Base-by-base conservation (phyloP, 768 basidiomycete species). In the Pisolithus tinctorius region DNA sequence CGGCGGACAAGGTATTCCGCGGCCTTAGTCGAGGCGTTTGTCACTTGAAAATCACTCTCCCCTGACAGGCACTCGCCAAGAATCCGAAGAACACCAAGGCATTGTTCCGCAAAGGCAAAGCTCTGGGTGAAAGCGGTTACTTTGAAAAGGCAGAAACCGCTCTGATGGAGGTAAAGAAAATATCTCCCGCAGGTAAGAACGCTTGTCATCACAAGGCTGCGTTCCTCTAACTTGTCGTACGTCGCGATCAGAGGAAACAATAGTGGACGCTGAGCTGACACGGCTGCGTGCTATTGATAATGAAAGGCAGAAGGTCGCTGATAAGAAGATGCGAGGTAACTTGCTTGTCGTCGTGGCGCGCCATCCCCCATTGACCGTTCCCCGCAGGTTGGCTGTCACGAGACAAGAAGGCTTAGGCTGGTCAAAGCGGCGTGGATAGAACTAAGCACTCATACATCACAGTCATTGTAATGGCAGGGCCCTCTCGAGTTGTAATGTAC, bases 21-120 rank as follows among this genome's bases (percentile, higher is more conserved):
- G n/a, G n/a, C 41, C 25, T 45, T 26, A 26, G 13, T 13, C 26
- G 42, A 16, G 30, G n/a, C 14, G 47, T 5, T 34, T 51, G 17
- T 41, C n/a, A n/a, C 20, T 40, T 16, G 16, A 31, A 26, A 27
- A 31, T 29, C 27, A 6, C 4, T 31, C 4, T 50, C 43, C 45
- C 34, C 51, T 43, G 9, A 40, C 45, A 47, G 41, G 87, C 85
- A 11, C 73, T 93, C 7, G 73, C 75, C 30, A 86, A 84, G 67
- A 90, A 91, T 63, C 78, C 80, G 39, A 70, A 78, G 55, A 91
- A 92, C 62, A 80, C 75, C 64, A 93, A 92, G 62, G 89, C 85
- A 0, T 71, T 83, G 65, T 90, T 86, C 69, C 76, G 90, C 31
- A 92, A 91, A 64, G 88, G 78, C 17, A 90, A 88, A 65, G 88